Evolutionary conservation across 169 alveolate species (phyloP), one percentile per base, ranked within the genome.

Genomic region (Babesia bovis): DNA sequence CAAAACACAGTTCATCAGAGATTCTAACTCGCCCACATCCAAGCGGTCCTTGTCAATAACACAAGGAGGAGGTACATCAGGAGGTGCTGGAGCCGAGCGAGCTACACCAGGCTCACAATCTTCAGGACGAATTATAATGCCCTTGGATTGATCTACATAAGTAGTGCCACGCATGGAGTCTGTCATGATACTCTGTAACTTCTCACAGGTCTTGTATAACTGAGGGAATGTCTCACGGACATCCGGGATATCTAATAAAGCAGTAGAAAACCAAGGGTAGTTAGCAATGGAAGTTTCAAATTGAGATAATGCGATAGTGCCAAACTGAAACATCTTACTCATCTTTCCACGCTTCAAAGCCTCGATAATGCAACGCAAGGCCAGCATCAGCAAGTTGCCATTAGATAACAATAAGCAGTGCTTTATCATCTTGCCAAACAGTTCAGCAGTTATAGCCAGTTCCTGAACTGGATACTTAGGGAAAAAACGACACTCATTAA

Each of bases 401-500:
- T 85, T 82, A 15, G 85, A 76, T 55, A 85, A 25, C 52, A 89
- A 74, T 41, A 89, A 66, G 40, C 85, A 82, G 66, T 82, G 71
- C 71, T 89, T 85, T 33, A 89, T 70, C 86, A 89, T 63, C 66
- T 84, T 82, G 30, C 95, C 95, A 51, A 91, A 88, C 30, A 91
- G 65, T 41, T 90, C 92, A 25, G 95, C 95, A 30, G 95, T 91
- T 26, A 79, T 82, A 30, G 89, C 88, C 67, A 91, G 84, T 65
- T 91, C 95, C 68, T 83, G 92, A 28, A 68, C 51, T 3, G 95
- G 95, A 60, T 91, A 91, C 55, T 91, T 91, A 7, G 95, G 95
- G 84, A 85, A 91, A 56, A 90, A 91, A 47, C 91, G 77, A 66
- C 95, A 91, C 73, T 91, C 95, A 85, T 85, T 90, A 60, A 91